Evolutionary conservation across 2,329 filamentous ascomycete genomes (phyloP).

Genomic region (Coniochaeta sp.): DNA sequence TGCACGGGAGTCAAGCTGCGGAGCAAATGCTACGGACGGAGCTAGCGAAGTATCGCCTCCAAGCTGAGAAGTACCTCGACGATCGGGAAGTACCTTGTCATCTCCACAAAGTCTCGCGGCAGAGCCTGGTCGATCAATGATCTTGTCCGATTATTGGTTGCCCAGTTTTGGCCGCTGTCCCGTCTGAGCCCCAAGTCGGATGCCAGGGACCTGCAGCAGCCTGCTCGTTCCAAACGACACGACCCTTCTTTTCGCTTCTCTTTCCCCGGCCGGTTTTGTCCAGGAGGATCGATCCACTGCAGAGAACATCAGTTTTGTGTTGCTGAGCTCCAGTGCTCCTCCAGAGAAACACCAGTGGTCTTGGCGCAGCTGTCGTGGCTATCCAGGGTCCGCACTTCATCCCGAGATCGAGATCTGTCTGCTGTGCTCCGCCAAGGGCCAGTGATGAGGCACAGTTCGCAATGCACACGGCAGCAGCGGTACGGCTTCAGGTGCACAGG

Average conservation of each 20-base stretch:
- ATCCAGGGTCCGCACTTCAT: not conserved
- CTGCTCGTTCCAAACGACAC: not conserved
- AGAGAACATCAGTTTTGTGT: too few relatives aligned
- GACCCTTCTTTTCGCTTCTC: not conserved
- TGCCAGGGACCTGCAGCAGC: not conserved
- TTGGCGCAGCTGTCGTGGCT: not conserved
- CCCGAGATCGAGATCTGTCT: not conserved
- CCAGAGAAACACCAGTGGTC: not conserved
- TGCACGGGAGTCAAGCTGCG: not conserved
- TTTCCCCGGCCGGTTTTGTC: not conserved
- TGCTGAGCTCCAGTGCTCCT: not conserved
- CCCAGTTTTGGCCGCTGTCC: not conserved
- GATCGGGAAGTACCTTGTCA: not conserved
- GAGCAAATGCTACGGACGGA: not conserved
- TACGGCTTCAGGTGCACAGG: too few relatives aligned
- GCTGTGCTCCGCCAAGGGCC: not conserved
- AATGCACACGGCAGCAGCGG: too few relatives aligned
- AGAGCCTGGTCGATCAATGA: slow-evolving; percentile 1
- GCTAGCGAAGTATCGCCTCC: too few relatives aligned
- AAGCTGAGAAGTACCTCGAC: not conserved
- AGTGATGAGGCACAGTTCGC: too few relatives aligned
- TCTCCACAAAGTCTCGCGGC: not conserved
- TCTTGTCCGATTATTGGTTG: slow-evolving; percentile 3
- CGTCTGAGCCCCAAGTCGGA: not conserved
- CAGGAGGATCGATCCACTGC: too few relatives aligned